Percentiles rank a stretch among this genome's conserved stretches.
These are phyloP conservation scores for Candida maesae DNA, from an alignment of 805 yeast species.

Conservation along the genomic window DNA sequence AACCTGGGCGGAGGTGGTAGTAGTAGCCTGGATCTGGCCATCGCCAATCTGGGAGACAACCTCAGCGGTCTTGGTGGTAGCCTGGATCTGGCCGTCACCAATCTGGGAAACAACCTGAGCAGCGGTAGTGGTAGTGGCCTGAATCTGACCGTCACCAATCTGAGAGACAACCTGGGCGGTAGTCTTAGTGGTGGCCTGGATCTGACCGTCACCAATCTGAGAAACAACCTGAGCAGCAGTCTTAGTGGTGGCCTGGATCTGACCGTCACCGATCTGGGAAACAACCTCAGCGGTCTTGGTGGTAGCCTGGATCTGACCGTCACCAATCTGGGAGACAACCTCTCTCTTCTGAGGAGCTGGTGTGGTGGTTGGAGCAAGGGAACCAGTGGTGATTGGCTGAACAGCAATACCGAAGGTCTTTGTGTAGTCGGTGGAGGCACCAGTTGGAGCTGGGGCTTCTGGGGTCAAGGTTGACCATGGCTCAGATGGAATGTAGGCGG, in stretches of 20 bases:
- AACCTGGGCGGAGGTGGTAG: constrained; percentile 24
- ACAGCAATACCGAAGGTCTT: constrained; percentile 43
- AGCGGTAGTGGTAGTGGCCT: constrained; percentile 38
- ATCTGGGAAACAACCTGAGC: constrained; percentile 23
- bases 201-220: constrained; percentile 59
- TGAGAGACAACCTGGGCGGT: constrained; percentile 35
- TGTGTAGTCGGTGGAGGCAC: constrained; percentile 36
- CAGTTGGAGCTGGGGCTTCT: constrained; percentile 32
- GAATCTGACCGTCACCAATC: constrained; percentile 45
- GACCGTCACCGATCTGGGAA: constrained; percentile 46
- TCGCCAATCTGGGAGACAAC: constrained; percentile 27
- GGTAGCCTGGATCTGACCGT: constrained; percentile 57
- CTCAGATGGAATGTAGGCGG: constrained; percentile 63
- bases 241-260: constrained; percentile 29
- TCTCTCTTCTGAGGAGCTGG: constrained; percentile 33
- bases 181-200: constrained; percentile 36
- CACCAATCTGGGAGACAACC: constrained; percentile 50
- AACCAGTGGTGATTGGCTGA: constrained; percentile 30
- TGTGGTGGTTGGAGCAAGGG: constrained; percentile 30
- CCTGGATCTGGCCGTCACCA: constrained; percentile 24
- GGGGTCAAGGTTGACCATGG: constrained; percentile 45
- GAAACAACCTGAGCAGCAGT: constrained; percentile 32
- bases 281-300: constrained; percentile 32
- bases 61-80: constrained; percentile 26
- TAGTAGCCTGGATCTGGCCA: constrained; percentile 33